Base-by-base conservation (phyloP, 306 rosid species). In the Parietaria judaica region DNA sequence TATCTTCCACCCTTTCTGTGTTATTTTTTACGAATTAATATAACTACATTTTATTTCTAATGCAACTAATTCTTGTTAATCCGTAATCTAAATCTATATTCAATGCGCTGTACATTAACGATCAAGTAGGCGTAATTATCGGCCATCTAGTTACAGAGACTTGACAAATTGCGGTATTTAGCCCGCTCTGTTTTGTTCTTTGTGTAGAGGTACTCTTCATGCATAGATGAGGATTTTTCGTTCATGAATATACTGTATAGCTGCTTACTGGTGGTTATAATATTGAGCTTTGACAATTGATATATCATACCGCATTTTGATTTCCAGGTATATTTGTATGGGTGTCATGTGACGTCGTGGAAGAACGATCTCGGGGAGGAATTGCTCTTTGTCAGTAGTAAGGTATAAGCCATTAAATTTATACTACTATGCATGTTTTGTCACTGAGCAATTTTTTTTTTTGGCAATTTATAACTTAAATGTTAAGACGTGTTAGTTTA, bases 281-380 rank as follows among this genome's bases (percentile, higher is more conserved):
- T 5, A 31, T 8, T 10, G 34, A 38, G 0, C n/a, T 3, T 55
- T 31, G 11, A 34, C 17, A 1, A 7, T 15, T 34, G 4, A 0
- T 50, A 46, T 38, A 68, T 43, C 45, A 48, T 57, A 13, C 14
- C 58, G 16, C 48, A 6, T 51, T 61, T 64, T 61, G 52, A 63
- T 50, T 76, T 67, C 65, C 82, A 92, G 99, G 94, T 92, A 35
- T 86, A 86, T 63, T 50, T 92, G 52, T 92, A 88, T 66, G 99
- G 99, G 36, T 88, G 72, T 56, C 99, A 92, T 36, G 95, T 92
- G 82, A 92, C 99, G 60, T 92, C 99, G 35, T 92, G 99, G 99
- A 92, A 92, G 80, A 92, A 86, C 77, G 96, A 92, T 48, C 90
- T 79, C 16, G 87, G 88, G 67, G 96, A 88, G 76, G 99, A 92